Conservation (phyloP, 2,329 filamentous ascomycete species). For the Ophiostoma ulmi region DNA sequence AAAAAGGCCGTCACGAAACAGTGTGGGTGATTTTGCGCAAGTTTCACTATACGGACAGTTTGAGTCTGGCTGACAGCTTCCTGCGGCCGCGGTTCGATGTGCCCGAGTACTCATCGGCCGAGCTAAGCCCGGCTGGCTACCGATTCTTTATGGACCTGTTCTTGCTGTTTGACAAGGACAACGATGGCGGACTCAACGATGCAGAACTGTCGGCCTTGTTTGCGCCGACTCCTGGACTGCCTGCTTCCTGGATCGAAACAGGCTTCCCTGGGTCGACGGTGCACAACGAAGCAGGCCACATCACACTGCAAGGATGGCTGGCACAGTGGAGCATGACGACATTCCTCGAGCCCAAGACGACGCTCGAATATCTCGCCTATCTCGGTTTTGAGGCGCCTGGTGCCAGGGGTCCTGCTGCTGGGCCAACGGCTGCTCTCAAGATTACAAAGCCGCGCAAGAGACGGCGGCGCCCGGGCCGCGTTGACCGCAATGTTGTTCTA, state of each 20-base stretch:
- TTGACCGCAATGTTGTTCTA: constrained; percentile 89
- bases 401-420: constrained; percentile 17
- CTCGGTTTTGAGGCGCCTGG: constrained; percentile 76
- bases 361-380: constrained; percentile 91
- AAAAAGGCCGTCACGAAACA: constrained; percentile 95
- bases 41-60: constrained; percentile 92
- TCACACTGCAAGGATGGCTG: constrained; percentile 95
- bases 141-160: constrained; percentile 95
- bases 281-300: constrained; percentile 88
- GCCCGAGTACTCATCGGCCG: constrained; percentile 83
- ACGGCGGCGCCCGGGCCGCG: constrained; percentile 71
- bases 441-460: constrained; percentile 88
- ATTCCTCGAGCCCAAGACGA: constrained; percentile 90
- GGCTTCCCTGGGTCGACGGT: constrained; percentile 92
- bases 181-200: constrained; percentile 88
- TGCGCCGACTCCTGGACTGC: constrained; percentile 85
- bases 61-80: constrained; percentile 86
- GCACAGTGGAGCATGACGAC: constrained; percentile 99
- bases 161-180: constrained; percentile 91
- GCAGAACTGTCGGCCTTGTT: constrained; percentile 81
- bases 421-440: constrained; percentile 69
- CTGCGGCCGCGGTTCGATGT: constrained; percentile 92
- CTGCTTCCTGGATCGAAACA: constrained; percentile 78
- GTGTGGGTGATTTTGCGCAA: constrained; percentile 96
- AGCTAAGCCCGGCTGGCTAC: constrained; percentile 89